Evolutionary conservation across 352 stramenopile species (phyloP).

Genomic region (Elongisporangium prolatum): DNA sequence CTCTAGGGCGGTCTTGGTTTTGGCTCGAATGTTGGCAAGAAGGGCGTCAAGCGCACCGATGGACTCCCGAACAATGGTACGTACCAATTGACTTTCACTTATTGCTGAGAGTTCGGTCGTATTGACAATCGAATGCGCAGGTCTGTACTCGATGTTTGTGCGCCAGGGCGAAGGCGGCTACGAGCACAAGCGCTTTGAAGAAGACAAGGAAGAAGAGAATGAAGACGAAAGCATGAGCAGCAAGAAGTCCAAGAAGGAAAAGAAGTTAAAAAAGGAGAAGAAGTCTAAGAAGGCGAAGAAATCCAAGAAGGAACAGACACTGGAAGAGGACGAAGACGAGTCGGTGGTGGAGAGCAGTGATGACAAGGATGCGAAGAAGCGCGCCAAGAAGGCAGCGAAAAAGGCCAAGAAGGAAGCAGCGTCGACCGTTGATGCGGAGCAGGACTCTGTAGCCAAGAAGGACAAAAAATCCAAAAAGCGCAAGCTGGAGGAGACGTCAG

Average conservation of each 20-base stretch:
- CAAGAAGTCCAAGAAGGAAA: slow-evolving; percentile 28
- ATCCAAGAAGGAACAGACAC: slow-evolving; percentile 19
- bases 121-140: slow-evolving; percentile 8
- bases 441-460: slow-evolving; percentile 12
- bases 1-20: slow-evolving; percentile 72
- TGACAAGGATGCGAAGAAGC: slow-evolving; percentile 34
- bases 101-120: background rate
- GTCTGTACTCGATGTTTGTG: slow-evolving; percentile 85
- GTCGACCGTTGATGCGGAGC: background rate
- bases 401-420: slow-evolving; percentile 12
- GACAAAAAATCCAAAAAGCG: slow-evolving; percentile 24
- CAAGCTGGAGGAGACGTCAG: slow-evolving; percentile 8
- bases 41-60: slow-evolving; percentile 59
- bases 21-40: slow-evolving; percentile 37
- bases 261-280: slow-evolving; percentile 18
- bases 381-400: slow-evolving; percentile 9
- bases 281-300: slow-evolving; percentile 9
- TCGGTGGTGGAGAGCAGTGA: slow-evolving; percentile 12
- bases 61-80: slow-evolving; percentile 69
- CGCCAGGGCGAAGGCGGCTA: slow-evolving; percentile 69
- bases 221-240: slow-evolving; percentile 27
- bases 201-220: slow-evolving; percentile 24
- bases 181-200: slow-evolving; percentile 80
- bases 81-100: background rate
- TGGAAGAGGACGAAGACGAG: slow-evolving; percentile 7